Evolutionary conservation across 352 stramenopile species (phyloP).

Genomic region (Elongisporangium anandrum): DNA sequence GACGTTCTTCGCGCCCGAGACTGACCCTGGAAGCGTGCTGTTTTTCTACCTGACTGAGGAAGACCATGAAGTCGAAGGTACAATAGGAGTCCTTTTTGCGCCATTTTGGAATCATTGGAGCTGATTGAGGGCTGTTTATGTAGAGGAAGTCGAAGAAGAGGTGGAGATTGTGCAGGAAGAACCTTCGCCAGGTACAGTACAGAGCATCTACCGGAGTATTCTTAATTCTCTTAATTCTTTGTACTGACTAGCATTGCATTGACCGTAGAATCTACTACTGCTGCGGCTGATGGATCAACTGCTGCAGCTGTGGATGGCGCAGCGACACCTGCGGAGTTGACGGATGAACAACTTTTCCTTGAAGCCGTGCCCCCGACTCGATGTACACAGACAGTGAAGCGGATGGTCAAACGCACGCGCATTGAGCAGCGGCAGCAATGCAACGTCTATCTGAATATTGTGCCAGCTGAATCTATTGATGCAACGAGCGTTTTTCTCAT

Average conservation of each 20-base stretch:
- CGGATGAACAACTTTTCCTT: conserved; percentile 72
- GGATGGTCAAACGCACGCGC: conserved; percentile 40
- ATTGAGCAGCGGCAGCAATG: conserved; percentile 52
- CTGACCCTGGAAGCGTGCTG: conserved; percentile 56
- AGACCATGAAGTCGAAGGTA: conserved; percentile 64
- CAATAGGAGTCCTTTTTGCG: background rate
- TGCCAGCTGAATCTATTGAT: conserved; percentile 58
- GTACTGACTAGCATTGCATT: background rate
- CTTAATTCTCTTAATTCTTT: background rate
- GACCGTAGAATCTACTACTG: background rate
- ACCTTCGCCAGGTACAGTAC: conserved; percentile 15
- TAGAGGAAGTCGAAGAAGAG: conserved; percentile 79
- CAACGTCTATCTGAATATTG: conserved; percentile 61
- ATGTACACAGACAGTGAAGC: conserved; percentile 34
- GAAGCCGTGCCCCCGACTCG: conserved; percentile 26
- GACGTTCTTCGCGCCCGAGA: conserved; percentile 54
- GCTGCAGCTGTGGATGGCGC: background rate
- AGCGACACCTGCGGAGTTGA: conserved; percentile 26
- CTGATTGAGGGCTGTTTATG: background rate
- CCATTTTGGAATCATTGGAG: too few species aligned
- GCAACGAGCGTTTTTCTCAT: conserved; percentile 74
- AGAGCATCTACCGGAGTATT: background rate
- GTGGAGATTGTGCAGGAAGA: conserved; percentile 52
- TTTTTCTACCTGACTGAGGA: conserved; percentile 76
- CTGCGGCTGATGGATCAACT: conserved; percentile 1